phyloP scores from a whole-genome alignment of 2,329 filamentous ascomycete genomes.

The Xylariaceae sp. region DNA sequence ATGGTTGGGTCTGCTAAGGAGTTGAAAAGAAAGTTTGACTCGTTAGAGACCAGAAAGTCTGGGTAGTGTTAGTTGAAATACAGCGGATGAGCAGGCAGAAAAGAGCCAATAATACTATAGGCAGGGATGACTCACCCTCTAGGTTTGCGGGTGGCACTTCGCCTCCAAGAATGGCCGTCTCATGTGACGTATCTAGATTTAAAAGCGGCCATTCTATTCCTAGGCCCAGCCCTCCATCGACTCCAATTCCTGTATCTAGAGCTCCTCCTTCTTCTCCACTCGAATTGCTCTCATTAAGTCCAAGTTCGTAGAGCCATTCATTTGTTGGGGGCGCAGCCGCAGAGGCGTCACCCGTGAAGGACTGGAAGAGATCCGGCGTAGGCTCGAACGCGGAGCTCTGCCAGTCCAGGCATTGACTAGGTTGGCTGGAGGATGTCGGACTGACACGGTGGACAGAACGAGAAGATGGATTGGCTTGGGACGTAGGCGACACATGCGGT shows the following conservation, averaged over 20 bases:
- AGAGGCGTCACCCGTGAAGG: constrained; percentile 28
- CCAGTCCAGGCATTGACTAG: constrained; percentile 32
- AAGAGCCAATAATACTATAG: no score
- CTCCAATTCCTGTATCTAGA: constrained; percentile 11
- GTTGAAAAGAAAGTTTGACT: constrained; percentile 35
- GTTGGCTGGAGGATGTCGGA: constrained; percentile 29
- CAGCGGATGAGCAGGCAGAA: no score
- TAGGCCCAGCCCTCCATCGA: neutral
- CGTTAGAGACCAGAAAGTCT: constrained; percentile 33
- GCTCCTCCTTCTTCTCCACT: constrained; percentile 22
- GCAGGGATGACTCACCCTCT: constrained; percentile 34
- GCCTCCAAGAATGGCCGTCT: constrained; percentile 32
- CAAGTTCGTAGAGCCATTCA: constrained; percentile 36
- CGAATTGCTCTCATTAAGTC: constrained; percentile 20
- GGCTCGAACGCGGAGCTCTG: constrained; percentile 35
- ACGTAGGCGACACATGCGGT: constrained; percentile 24
- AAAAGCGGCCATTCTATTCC: constrained; percentile 36
- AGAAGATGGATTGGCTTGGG: constrained; percentile 26
- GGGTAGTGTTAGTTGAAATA: constrained; percentile 19
- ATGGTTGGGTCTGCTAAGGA: constrained; percentile 22
- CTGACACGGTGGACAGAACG: constrained; percentile 32
- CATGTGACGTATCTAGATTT: constrained; percentile 29
- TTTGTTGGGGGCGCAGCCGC: constrained; percentile 29
- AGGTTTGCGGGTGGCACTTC: constrained; percentile 31
- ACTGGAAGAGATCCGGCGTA: constrained; percentile 38